A percentile compares a stretch with the other conserved stretches of the same genome.
phyloP scores from a whole-genome alignment of 1,139 yeast genomes.

The Candida pseudocylindracea region DNA sequence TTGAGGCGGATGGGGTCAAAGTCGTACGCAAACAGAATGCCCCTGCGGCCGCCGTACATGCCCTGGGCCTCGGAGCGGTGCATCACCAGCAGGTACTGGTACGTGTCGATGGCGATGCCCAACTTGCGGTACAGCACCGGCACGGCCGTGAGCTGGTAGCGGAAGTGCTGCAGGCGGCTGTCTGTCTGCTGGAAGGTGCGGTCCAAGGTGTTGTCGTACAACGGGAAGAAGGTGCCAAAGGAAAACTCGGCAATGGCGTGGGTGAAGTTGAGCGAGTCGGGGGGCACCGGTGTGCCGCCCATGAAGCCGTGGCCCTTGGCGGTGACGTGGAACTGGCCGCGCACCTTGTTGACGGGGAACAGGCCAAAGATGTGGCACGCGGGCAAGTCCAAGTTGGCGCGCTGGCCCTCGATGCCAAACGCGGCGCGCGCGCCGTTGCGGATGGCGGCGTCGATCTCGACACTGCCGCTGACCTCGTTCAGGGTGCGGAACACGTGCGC shows the following conservation, averaged over 20 bases:
- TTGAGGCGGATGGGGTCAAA: conserved; percentile 69
- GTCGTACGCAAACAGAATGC: conserved; percentile 64
- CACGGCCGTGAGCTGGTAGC: conserved; percentile 58
- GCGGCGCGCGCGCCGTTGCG: conserved; percentile 44
- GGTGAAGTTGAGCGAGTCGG: conserved; percentile 44
- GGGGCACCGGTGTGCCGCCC: conserved; percentile 22
- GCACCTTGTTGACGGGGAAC: conserved; percentile 68
- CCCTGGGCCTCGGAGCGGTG: conserved; percentile 12
- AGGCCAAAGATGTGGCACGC: conserved; percentile 84
- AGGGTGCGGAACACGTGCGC: conserved; percentile 9
- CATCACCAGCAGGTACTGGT: conserved; percentile 58
- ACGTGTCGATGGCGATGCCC: conserved; percentile 56
- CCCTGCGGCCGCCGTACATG: conserved; percentile 7
- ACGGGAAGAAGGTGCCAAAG: conserved; percentile 80
- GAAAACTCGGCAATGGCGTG: conserved; percentile 78
- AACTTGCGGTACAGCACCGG: conserved; percentile 60
- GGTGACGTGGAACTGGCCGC: conserved; percentile 71
- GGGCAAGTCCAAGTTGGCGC: conserved; percentile 28
- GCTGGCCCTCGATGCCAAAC: conserved; percentile 20
- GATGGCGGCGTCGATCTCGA: conserved; percentile 43
- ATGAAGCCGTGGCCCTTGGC: conserved; percentile 38
- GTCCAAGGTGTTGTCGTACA: conserved; percentile 70
- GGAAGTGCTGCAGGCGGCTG: conserved; percentile 21
- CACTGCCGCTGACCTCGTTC: conserved; percentile 18
- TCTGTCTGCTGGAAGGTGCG: conserved; percentile 35